Evolutionary conservation across 352 stramenopile species (phyloP).

Genomic region (Nannochloropsis limnetica): DNA sequence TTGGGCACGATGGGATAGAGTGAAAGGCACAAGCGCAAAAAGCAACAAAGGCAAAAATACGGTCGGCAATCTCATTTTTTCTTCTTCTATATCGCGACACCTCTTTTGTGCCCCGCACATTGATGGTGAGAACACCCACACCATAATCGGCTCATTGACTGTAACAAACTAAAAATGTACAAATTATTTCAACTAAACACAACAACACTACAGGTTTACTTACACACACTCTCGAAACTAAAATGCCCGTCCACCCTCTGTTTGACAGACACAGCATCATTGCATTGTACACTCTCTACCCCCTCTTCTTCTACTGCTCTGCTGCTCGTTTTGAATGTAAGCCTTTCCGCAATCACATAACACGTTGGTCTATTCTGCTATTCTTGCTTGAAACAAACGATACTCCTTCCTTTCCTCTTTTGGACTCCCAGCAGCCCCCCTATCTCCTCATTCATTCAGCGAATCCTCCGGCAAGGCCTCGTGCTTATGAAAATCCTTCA

Average conservation of each 20-base stretch:
- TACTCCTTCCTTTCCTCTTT: too few relatives aligned
- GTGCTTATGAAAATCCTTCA: conserved; percentile 4
- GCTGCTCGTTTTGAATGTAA: neutral
- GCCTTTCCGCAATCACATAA: neutral
- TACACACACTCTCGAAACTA: neutral
- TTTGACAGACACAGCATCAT: neutral
- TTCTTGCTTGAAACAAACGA: too few relatives aligned
- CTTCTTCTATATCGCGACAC: too few relatives aligned
- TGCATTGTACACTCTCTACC: neutral
- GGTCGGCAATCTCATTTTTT: too few relatives aligned
- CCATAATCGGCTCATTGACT: neutral
- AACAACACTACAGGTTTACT: neutral
- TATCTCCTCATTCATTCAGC: neutral
- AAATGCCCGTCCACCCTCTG: neutral
- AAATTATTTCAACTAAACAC: neutral
- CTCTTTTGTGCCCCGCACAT: too few relatives aligned
- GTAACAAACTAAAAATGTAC: neutral
- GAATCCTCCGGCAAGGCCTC: neutral
- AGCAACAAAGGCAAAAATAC: too few relatives aligned
- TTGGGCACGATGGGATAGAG: too few relatives aligned
- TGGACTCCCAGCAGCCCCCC: neutral
- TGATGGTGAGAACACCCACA: neutral
- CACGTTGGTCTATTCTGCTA: too few relatives aligned
- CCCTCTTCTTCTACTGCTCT: neutral
- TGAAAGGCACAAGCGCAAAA: too few relatives aligned